A percentile compares a stretch with the other conserved stretches of the same genome.
Conservation (phyloP, 2,329 filamentous ascomycete species). For the Colletotrichum sp. region DNA sequence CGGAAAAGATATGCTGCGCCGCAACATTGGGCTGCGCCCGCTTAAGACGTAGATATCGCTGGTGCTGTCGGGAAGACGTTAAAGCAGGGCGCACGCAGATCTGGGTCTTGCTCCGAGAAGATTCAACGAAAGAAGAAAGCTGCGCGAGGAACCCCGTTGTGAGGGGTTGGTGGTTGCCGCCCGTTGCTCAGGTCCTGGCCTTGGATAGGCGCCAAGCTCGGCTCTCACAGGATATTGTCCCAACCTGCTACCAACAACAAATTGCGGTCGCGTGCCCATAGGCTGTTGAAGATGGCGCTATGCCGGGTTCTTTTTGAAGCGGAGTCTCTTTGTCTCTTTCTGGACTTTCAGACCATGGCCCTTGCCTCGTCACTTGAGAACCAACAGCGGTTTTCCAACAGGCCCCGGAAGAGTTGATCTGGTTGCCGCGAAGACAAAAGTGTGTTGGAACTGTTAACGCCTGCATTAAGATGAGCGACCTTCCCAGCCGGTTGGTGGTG, state of each 20-base stretch:
- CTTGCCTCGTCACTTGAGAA: not conserved
- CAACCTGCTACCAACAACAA: not conserved
- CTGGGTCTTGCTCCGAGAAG: not conserved
- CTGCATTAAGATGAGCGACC: not conserved
- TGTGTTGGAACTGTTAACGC: not conserved
- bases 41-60: not conserved
- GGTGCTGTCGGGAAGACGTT: not conserved
- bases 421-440: not conserved
- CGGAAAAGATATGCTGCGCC: not conserved
- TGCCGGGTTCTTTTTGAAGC: not conserved
- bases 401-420: not conserved
- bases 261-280: not conserved
- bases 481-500: not conserved
- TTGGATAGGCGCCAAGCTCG: not conserved
- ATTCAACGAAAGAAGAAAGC: not conserved
- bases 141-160: not conserved
- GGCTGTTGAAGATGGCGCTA: not conserved
- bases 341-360: not conserved
- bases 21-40: not conserved
- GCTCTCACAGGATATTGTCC: not conserved
- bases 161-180: not conserved
- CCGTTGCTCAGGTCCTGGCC: not conserved
- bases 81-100: not conserved
- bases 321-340: not conserved
- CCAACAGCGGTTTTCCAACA: not conserved